These are phyloP conservation scores for Aurinia saxatilis DNA, from an alignment of 345 rosid genomes.

Conservation along the genomic window DNA sequence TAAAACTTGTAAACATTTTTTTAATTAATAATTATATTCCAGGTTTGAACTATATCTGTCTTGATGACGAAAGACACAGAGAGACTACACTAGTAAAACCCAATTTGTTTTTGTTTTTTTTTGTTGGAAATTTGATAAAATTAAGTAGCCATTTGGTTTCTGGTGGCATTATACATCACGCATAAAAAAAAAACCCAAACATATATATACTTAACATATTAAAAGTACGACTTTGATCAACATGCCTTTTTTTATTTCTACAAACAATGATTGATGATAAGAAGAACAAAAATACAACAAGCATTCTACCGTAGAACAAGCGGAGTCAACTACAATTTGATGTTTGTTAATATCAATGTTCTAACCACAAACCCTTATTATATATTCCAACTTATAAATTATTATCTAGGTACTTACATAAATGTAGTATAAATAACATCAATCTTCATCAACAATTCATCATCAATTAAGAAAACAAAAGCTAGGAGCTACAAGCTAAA, in stretches of 20 bases:
- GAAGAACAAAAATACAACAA: constrained; percentile 21
- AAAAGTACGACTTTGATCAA: constrained; percentile 10
- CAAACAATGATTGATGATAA: constrained; percentile 21
- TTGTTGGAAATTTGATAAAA: background rate
- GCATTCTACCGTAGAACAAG: constrained; percentile 17
- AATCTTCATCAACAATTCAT: constrained; percentile 25
- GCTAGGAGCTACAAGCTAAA: background rate
- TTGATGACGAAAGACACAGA: background rate
- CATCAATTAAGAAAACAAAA: constrained; percentile 15
- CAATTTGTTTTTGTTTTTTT: background rate
- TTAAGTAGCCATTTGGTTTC: constrained; percentile 10
- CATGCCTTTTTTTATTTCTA: constrained; percentile 2
- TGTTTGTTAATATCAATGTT: constrained; percentile 22
- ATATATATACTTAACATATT: background rate
- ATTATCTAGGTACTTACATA: background rate
- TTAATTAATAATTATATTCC: too few relatives aligned
- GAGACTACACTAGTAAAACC: background rate
- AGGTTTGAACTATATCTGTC: background rate
- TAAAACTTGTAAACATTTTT: background rate
- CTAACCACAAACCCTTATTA: constrained; percentile 24
- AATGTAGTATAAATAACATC: constrained; percentile 18
- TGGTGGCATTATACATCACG: constrained; percentile 9
- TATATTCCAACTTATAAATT: background rate
- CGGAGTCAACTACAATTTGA: constrained; percentile 24
- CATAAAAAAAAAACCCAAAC: constrained; percentile 2